These are phyloP conservation scores for Purshia tridentata DNA, from an alignment of 306 rosid genomes.

Conservation along the genomic window DNA sequence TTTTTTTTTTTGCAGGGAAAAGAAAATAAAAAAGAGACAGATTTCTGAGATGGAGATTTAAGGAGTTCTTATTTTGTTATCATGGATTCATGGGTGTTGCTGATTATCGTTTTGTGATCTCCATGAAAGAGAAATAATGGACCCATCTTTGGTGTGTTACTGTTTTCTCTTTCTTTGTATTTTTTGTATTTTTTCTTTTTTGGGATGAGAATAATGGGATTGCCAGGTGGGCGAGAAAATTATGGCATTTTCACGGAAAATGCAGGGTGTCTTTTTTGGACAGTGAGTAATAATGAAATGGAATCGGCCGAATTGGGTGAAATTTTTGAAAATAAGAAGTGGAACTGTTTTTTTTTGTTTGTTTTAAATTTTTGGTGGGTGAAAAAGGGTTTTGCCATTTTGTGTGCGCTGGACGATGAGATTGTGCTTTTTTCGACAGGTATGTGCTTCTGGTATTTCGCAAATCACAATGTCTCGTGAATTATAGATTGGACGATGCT, in stretches of 20 bases:
- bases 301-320: not conserved
- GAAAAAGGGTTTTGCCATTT: not conserved
- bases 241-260: conserved; percentile 40
- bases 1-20: not conserved
- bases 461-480: too few species aligned
- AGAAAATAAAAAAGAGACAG: not conserved
- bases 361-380: not conserved
- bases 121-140: conserved; percentile 38
- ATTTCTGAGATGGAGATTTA: conserved; percentile 32
- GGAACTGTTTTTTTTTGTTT: not conserved
- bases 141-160: conserved; percentile 25
- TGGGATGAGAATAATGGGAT: not conserved
- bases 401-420: not conserved
- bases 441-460: too few species aligned
- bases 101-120: conserved; percentile 28
- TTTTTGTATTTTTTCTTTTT: conserved; percentile 5
- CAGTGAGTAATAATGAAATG: conserved; percentile 2
- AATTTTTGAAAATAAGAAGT: not conserved
- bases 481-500: too few species aligned
- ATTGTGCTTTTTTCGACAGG: not conserved
- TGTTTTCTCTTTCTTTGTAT: conserved; percentile 15
- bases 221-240: conserved; percentile 37
- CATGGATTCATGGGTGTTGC: not conserved
- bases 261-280: conserved; percentile 28
- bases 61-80: conserved; percentile 3